Evolutionary conservation across 805 yeast genomes (phyloP).

Genomic region (Alloascoidea africana): DNA sequence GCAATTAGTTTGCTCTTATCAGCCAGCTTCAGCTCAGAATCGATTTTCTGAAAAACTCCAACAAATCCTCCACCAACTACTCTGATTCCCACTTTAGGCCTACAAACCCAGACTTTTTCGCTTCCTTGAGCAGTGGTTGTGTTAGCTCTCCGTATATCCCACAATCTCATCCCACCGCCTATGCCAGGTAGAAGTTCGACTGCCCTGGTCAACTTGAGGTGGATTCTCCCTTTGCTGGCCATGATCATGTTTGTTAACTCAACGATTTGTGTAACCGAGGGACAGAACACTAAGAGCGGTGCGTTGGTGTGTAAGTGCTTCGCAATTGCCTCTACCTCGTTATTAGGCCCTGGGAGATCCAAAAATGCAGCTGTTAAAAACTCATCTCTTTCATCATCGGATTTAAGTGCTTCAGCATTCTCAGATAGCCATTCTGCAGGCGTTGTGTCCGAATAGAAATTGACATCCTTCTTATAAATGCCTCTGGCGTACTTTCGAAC

Average conservation of each 20-base stretch:
- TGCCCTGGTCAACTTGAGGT: constrained; percentile 22
- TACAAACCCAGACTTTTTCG: constrained; percentile 25
- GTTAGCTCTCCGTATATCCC: constrained; percentile 33
- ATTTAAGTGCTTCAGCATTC: constrained; percentile 13
- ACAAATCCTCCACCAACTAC: constrained; percentile 38
- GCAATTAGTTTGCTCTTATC: background rate
- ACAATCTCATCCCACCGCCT: constrained; percentile 35
- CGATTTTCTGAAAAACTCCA: constrained; percentile 23
- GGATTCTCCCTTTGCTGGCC: constrained; percentile 15
- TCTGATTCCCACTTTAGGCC: constrained; percentile 33
- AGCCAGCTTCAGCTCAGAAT: constrained; percentile 1
- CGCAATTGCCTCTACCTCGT: constrained; percentile 20
- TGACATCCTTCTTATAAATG: constrained; percentile 27
- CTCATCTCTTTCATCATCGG: constrained; percentile 11
- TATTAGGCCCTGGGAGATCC: constrained; percentile 29
- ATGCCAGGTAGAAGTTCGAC: constrained; percentile 30
- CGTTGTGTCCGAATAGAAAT: constrained; percentile 25
- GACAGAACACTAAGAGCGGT: constrained; percentile 29
- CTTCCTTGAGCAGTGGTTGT: constrained; percentile 25
- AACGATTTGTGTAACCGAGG: constrained; percentile 32
- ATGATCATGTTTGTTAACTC: constrained; percentile 21
- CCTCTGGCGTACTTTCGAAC: constrained; percentile 25
- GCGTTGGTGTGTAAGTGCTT: constrained; percentile 23
- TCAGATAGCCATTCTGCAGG: constrained; percentile 25
- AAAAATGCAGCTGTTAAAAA: constrained; percentile 28